phyloP scores from a whole-genome alignment of 306 rosid genomes.

The Ceratonia siliqua region DNA sequence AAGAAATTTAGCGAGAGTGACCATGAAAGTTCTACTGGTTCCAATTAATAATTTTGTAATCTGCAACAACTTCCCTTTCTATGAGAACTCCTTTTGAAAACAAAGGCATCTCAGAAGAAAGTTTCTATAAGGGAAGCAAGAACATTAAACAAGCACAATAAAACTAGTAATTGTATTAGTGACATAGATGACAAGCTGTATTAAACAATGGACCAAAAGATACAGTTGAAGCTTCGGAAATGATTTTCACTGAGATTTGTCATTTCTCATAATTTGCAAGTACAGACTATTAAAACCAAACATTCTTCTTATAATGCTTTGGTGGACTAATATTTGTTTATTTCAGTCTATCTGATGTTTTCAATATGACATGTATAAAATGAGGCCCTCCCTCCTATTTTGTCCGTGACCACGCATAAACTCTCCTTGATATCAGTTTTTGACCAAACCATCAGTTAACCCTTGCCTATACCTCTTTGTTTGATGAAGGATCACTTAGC shows the following conservation, averaged over 20 bases:
- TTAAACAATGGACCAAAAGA: not conserved
- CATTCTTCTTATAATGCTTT: conserved; percentile 1
- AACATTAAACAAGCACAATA: conserved; percentile 23
- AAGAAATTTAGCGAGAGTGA: not conserved
- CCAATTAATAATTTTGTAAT: conserved; percentile 2
- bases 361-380: not conserved
- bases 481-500: too few species aligned
- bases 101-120: conserved; percentile 4
- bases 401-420: too few species aligned
- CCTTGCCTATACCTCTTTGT: too few species aligned
- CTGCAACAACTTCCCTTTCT: not conserved
- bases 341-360: not conserved
- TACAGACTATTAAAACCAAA: not conserved
- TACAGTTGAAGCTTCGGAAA: conserved; percentile 9
- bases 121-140: conserved; percentile 6
- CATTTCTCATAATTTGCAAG: conserved; percentile 3
- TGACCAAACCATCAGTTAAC: too few species aligned
- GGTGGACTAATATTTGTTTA: not conserved
- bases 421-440: too few species aligned
- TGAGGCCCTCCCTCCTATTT: conserved; percentile 8
- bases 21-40: not conserved
- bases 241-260: not conserved
- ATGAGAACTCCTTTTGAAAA: too few species aligned
- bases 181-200: not conserved
- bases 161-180: not conserved